Evolutionary conservation across 345 rosid species (phyloP).

Genomic region (Euphorbia lathyris): DNA sequence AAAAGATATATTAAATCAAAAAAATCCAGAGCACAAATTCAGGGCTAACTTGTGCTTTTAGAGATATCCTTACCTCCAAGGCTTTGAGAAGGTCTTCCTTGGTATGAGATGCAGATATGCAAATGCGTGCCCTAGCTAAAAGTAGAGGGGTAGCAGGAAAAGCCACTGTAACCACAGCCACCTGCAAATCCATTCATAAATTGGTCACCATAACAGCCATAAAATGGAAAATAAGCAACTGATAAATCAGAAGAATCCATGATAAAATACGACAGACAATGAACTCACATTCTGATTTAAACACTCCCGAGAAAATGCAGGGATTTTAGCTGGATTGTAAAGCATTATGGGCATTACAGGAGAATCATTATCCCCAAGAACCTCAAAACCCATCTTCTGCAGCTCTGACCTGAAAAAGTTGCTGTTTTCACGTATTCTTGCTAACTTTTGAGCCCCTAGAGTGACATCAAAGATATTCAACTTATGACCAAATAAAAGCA

Average conservation of each 20-base stretch:
- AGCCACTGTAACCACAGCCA: slow-evolving; percentile 18
- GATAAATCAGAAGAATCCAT: background rate
- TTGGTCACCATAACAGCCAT: background rate
- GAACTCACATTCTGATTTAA: slow-evolving; percentile 60
- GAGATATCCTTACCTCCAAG: slow-evolving; percentile 43
- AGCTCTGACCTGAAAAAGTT: slow-evolving; percentile 91
- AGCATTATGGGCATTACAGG: slow-evolving; percentile 98
- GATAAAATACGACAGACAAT: background rate
- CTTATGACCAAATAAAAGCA: background rate
- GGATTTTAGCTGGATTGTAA: slow-evolving; percentile 91
- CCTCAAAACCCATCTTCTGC: slow-evolving; percentile 93
- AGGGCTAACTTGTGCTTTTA: background rate
- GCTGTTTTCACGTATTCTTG: slow-evolving; percentile 85
- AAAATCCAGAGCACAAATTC: background rate
- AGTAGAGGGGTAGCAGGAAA: slow-evolving; percentile 37
- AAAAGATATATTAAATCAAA: no score
- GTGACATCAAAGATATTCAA: slow-evolving; percentile 1
- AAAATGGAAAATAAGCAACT: background rate
- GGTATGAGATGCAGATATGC: slow-evolving; percentile 75
- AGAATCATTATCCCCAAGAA: slow-evolving; percentile 93
- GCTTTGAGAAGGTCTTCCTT: slow-evolving; percentile 68
- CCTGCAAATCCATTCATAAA: slow-evolving; percentile 10
- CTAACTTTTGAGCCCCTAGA: slow-evolving; percentile 87
- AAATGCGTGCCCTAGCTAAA: slow-evolving; percentile 80
- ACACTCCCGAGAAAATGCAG: slow-evolving; percentile 93